Evolutionary conservation across 179 eudicot genomes (phyloP), one percentile per base, ranked within the genome.

Genomic region (Corrigiola litoralis): DNA sequence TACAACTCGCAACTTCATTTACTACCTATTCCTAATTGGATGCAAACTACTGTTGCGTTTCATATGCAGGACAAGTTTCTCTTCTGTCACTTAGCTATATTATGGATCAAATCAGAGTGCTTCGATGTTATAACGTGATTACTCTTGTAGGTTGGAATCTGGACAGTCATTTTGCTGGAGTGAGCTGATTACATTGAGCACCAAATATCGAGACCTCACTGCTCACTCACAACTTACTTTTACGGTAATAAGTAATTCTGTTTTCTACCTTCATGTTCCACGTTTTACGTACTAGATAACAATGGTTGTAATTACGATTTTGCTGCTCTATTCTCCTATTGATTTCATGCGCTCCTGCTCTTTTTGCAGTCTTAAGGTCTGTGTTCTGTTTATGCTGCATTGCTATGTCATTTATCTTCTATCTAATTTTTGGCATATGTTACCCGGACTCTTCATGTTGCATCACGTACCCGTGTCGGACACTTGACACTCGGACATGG

Each of bases 141-240:
- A 44, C 50, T 68, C 63, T 46, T 66, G 68, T 70, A 92, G 98
- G 82, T 75, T 92, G 81, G 98, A 92, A 61, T 77, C 88, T 12
- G 96, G 89, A 42, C 95, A 95, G 49, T 79, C 87, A 40, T 92
- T 81, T 86, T 82, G 86, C 84, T 92, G 98, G 98, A 84, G 81
- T 76, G 95, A 90, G 72, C 75, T 87, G 44, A 81, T 92, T 61
- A 86, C 95, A 38, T 58, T 92, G 84, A 92, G 96, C 78, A 90
- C 97, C 58, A 92, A 92, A 66, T 92, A 92, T 67, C 86, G 97
- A 41, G 98, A 92, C 74, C 82, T 92, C 65, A 90, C 98, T 21
- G 88, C 92, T 53, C 88, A 90, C 73, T 81, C 98, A 20, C 98
- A 92, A 45, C 86, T 92, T 60, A 81, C 90, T 40, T 64, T 90